Conservation (phyloP, 768 basidiomycete genomes). For the Boletellus emodensis region DNA sequence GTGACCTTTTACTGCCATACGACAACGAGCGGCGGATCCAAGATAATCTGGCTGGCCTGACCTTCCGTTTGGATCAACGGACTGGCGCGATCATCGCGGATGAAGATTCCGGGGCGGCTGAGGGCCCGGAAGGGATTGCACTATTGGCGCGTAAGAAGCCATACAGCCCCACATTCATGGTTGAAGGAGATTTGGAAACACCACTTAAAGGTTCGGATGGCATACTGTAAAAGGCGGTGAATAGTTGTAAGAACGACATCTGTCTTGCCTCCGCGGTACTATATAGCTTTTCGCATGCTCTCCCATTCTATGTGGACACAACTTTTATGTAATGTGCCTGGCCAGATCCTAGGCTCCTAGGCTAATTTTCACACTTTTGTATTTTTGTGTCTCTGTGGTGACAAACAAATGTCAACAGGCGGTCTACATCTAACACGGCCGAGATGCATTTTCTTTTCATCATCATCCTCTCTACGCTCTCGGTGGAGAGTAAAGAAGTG, state of each 20-base stretch:
- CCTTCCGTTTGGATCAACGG: conserved; percentile 51
- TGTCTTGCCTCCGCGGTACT: not conserved
- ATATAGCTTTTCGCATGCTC: too few species aligned
- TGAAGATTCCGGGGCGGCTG: conserved; percentile 29
- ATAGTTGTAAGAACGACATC: not conserved
- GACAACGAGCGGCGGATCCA: conserved; percentile 46
- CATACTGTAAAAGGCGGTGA: not conserved
- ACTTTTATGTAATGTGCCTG: not conserved
- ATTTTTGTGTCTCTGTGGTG: not conserved
- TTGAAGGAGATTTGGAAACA: conserved; percentile 2
- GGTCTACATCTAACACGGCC: not conserved
- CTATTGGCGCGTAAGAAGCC: conserved; percentile 11
- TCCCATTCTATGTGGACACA: too few species aligned
- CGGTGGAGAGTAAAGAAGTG: conserved; percentile 46
- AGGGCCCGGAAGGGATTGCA: conserved; percentile 10
- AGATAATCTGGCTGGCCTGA: conserved; percentile 46
- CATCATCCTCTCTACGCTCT: conserved; percentile 38
- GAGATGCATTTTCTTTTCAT: conserved; percentile 35
- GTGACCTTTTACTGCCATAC: conserved; percentile 56
- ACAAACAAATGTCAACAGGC: conserved; percentile 27
- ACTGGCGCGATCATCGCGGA: conserved; percentile 64
- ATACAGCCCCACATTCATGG: conserved; percentile 1
- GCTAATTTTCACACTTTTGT: not conserved
- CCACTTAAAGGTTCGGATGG: conserved; percentile 2
- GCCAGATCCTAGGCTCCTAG: too few species aligned